Evolutionary conservation across 2,329 filamentous ascomycete species (phyloP).

Genomic region (Trichoderma arundinaceum): DNA sequence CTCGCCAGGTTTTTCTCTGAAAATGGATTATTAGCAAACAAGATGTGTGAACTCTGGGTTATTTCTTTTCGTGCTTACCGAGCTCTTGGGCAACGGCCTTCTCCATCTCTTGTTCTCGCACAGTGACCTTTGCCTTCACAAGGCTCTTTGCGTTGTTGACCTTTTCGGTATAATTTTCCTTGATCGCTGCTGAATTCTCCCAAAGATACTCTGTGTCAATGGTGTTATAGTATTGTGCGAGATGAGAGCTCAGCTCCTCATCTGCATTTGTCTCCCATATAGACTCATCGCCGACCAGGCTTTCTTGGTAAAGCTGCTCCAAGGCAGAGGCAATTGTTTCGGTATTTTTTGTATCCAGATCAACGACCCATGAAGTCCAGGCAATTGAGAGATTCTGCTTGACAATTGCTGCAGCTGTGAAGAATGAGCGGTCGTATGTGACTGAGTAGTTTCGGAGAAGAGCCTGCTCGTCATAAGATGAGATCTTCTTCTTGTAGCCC

Average conservation of each 20-base stretch:
- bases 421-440: constrained; percentile 27
- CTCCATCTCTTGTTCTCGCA: constrained; percentile 17
- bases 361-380: constrained; percentile 24
- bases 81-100: constrained; percentile 17
- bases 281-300: constrained; percentile 13
- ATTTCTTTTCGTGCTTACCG: neutral
- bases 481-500: constrained; percentile 24
- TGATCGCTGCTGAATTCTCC: constrained; percentile 21
- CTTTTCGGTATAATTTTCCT: constrained; percentile 19
- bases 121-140: constrained; percentile 10
- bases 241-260: constrained; percentile 24
- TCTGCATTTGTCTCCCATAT: constrained; percentile 25
- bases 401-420: constrained; percentile 20
- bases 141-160: constrained; percentile 10
- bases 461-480: constrained; percentile 26
- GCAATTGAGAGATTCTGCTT: constrained; percentile 18
- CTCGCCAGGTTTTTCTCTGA: constrained; percentile 7
- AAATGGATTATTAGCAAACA: neutral
- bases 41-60: neutral
- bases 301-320: constrained; percentile 18
- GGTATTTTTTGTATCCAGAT: constrained; percentile 6
- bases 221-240: constrained; percentile 23
- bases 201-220: constrained; percentile 28
- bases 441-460: constrained; percentile 23
- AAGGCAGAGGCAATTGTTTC: constrained; percentile 8